Base-by-base conservation (phyloP, 2,329 filamentous ascomycete genomes). In the Epichloe amarillans region DNA sequence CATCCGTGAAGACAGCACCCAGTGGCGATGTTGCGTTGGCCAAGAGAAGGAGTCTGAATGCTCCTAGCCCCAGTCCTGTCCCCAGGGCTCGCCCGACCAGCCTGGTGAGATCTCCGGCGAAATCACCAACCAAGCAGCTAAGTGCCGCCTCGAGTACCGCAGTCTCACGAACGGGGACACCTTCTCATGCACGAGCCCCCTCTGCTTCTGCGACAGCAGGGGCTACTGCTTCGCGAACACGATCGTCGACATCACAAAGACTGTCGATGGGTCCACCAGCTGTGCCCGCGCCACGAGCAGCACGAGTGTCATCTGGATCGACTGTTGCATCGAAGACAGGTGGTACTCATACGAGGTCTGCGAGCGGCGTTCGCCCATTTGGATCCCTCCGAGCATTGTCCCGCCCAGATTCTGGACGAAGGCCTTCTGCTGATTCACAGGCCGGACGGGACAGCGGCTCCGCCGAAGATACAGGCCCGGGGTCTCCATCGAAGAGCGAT, bases 111-210 rank as follows among this genome's bases (percentile, higher is more conserved):
- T 88, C 84, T 52, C 86, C 87, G 2, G 83, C 79, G 0, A 90
- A 87, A 60, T 90, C 86, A 1, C 87, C 87, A 2, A 87, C 84
- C 3, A 93, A 93, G 62, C 84, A 86, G 58, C 65, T 86, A 44
- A 66, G 66, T 53, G 73, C 66, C 38, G 72, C 80, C 2, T 77
- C 82, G 1, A 82, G 77, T 57, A 65, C 74, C 5, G 70, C 74
- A 2, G 77, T 74, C 1, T 83, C 84, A 40, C 73, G 83, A 58
- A 86, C 81, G 12, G 76, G 69, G 39, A 86, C 82, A 2, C 81
- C 84, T 1, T 77, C 81, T 40, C 80, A 77, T 58, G 65, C 72
- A 49, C 69, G 72, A 50, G 68, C 68, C 33, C 62, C 71, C 1
- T 69, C 72, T 43, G 59, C 72, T 56, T 41, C 52, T 37, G 49